These are phyloP conservation scores for Globisporangium cystogenes DNA, from an alignment of 352 stramenopile genomes.

Conservation along the genomic window DNA sequence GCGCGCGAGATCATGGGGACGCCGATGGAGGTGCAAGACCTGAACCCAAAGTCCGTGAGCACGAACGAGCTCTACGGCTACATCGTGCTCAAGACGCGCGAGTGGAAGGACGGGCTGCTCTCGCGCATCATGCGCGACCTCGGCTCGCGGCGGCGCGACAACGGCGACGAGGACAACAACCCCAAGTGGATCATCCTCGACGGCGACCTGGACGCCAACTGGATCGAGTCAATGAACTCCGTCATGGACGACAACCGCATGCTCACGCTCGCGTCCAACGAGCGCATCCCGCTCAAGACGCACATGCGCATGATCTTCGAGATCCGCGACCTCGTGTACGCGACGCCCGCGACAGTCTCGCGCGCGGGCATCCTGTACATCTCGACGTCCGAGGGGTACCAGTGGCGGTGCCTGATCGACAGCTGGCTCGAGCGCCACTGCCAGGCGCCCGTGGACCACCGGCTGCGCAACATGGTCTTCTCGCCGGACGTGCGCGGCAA, in stretches of 20 bases:
- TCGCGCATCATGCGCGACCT: slow-evolving; percentile 95
- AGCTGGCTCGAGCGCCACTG: slow-evolving; percentile 87
- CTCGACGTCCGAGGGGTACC: slow-evolving; percentile 92
- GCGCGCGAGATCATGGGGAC: slow-evolving; percentile 86
- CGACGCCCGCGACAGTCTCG: slow-evolving; percentile 93
- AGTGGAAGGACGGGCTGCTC: slow-evolving; percentile 96
- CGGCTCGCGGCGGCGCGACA: slow-evolving; percentile 85
- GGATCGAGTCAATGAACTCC: slow-evolving; percentile 97
- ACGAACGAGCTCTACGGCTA: slow-evolving; percentile 96
- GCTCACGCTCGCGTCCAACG: slow-evolving; percentile 95
- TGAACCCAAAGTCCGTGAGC: slow-evolving; percentile 96
- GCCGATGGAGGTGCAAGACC: slow-evolving; percentile 87
- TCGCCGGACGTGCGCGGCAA: slow-evolving; percentile 67
- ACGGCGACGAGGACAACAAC: slow-evolving; percentile 87
- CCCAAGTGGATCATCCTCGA: slow-evolving; percentile 98
- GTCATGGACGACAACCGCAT: slow-evolving; percentile 98
- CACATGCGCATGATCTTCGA: slow-evolving; percentile 98
- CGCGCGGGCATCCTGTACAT: slow-evolving; percentile 96
- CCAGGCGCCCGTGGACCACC: slow-evolving; percentile 54
- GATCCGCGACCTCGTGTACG: slow-evolving; percentile 94
- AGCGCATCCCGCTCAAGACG: slow-evolving; percentile 94
- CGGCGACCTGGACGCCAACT: slow-evolving; percentile 96
- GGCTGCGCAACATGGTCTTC: slow-evolving; percentile 73
- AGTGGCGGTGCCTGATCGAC: slow-evolving; percentile 94
- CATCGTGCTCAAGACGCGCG: slow-evolving; percentile 92